Base-by-base conservation (phyloP, 1,139 yeast species). In the Spathaspora jeffriesii region DNA sequence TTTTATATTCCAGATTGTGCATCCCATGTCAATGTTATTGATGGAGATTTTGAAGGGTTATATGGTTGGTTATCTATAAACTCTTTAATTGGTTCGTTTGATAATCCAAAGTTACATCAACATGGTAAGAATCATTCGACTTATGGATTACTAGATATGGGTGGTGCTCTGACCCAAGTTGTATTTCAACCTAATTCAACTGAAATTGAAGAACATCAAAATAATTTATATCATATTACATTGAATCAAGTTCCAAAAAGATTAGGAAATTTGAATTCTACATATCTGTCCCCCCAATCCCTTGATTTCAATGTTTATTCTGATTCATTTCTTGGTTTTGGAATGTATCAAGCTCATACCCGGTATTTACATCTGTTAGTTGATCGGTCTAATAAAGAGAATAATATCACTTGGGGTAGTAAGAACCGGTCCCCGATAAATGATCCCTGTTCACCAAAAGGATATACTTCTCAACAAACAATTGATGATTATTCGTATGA, bases 101-200 rank as follows among this genome's bases (percentile, higher is more conserved):
- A 82, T 50, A 49, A 61, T 30, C 83, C 85, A 0, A 62, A 59
- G 6, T 48, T 55, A n/a, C 83, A 79, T 51, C 66, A 71, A 38
- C 82, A 78, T 53, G 82, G 82, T 2, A 73, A 76, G 46, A 70
- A 71, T 47, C 84, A 80, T 51, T 68, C 78, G 22, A 82, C 95
- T 0, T 86, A 81, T 56, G 96, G 96, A 2, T 72, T 88, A 32
- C 64, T 89, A 50, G 96, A 88, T 54, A 85, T 89, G 91, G 96
- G 96, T 4, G 96, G 96, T 0, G 95, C 95, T 0, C 85, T 93
- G 1, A 85, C 96, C 0, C 96, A 89, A 60, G 81, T 89, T 32
- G 88, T 90, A 1, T 88, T 87, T 61, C 87, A 82, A 54, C 95
- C 96, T 0, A 79, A 81, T 56, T 50, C 67, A 17, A 71, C 85